Evolutionary conservation across 495 filamentous ascomycete genomes (phyloP).

Genomic region (Bacidia gigantensis): DNA sequence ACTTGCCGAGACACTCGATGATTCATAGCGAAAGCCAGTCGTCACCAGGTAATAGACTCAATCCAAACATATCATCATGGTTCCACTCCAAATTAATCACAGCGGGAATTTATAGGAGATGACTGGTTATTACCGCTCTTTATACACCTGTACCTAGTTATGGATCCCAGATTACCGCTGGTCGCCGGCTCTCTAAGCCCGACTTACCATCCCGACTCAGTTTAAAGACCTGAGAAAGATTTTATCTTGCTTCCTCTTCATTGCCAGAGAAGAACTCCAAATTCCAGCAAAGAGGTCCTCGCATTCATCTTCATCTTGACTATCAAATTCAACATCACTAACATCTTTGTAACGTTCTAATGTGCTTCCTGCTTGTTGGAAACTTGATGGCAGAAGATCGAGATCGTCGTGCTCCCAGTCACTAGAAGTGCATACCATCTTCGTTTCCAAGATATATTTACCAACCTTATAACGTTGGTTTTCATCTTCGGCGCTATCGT

Average conservation of each 20-base stretch:
- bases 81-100: too few species aligned
- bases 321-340: constrained; percentile 60
- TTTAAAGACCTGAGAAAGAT: constrained; percentile 17
- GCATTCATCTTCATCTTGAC: constrained; percentile 86
- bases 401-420: constrained; percentile 49
- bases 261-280: constrained; percentile 62
- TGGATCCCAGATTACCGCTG: too few species aligned
- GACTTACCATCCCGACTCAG: not conserved
- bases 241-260: constrained; percentile 46
- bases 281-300: constrained; percentile 83
- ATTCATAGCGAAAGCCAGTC: too few species aligned
- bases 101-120: too few species aligned
- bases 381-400: constrained; percentile 5
- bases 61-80: too few species aligned
- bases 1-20: too few species aligned
- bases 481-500: constrained; percentile 69
- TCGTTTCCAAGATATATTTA: constrained; percentile 89
- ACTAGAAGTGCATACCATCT: constrained; percentile 48
- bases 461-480: constrained; percentile 85
- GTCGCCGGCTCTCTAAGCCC: too few species aligned
- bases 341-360: constrained; percentile 11
- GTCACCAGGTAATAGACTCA: too few species aligned
- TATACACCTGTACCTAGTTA: too few species aligned
- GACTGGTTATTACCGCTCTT: too few species aligned
- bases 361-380: not conserved